Evolutionary conservation across 768 basidiomycete genomes (phyloP).

Genomic region (Hirschioporus abietinus): DNA sequence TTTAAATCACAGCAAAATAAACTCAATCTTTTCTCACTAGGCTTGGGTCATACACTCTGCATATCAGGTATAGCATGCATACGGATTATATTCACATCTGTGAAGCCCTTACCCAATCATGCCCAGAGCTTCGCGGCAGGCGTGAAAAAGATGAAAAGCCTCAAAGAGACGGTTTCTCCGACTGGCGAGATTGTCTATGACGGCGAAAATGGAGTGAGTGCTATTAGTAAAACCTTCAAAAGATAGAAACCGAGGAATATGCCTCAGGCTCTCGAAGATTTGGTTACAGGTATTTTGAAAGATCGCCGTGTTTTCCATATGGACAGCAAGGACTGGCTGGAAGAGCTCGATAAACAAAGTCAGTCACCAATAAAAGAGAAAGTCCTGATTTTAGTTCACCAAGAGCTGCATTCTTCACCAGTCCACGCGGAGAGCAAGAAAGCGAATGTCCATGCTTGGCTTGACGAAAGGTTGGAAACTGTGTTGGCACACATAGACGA

Average conservation of each 20-base stretch:
- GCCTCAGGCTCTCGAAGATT: neutral
- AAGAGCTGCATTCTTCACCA: neutral
- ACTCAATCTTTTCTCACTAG: neutral
- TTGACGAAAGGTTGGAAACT: neutral
- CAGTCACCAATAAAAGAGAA: neutral
- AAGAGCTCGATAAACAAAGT: neutral
- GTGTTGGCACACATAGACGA: neutral
- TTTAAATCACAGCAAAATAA: neutral
- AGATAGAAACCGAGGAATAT: neutral
- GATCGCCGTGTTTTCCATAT: conserved; percentile 2
- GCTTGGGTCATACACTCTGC: neutral
- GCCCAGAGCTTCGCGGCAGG: neutral
- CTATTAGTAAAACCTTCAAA: neutral
- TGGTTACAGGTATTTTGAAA: neutral
- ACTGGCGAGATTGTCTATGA: neutral
- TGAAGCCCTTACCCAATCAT: neutral
- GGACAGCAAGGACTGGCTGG: conserved; percentile 4
- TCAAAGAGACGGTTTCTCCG: neutral
- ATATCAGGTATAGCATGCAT: neutral
- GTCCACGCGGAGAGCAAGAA: neutral
- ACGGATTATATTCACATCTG: neutral
- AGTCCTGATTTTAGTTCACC: neutral
- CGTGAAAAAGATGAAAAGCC: neutral
- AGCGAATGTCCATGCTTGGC: neutral
- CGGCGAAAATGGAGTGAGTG: neutral